Evolutionary conservation across 371 early-diverging fungal genomes (phyloP), one percentile per base, ranked within the genome.

Genomic region (Rhizopus stolonifer): DNA sequence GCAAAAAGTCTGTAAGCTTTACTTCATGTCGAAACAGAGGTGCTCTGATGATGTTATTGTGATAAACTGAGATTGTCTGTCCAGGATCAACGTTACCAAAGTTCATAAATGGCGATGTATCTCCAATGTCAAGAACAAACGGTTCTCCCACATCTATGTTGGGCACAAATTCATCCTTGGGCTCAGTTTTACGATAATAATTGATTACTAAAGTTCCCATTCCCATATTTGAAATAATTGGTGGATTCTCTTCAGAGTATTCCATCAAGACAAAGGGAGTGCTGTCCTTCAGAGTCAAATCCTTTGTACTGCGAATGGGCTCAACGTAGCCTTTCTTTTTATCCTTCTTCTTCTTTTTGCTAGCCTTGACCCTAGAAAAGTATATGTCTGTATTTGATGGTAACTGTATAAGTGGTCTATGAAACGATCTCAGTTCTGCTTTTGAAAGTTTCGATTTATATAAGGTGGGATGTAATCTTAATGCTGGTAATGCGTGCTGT

Each of bases 241-340:
- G 91, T n/a, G 99, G 99, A 64, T 94, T 89, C 69, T 99, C 99
- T 70, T 99, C 98, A 10, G 96, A 94, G 67, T 97, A 99, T 69
- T 99, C 99, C 42, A 98, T 66, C 36, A 99, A 63, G 0, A 93
- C 83, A 74, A 89, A 97, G 23, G 89, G 84, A 21, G 87, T 72
- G 22, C 81, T 82, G 54, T 99, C 99, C 46, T 87, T 90, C 3
- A 99, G 76, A 11, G 96, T 92, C 25, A 99, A 58, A 60, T 99
- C 98, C 56, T 88, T 91, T 11, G 88, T 83, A 26, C 82, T 89
- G 53, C 86, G 83, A 84, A 96, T 86, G 50, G 89, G 66, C 55
- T 95, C 91, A 18, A 82, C 76, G 51, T 80, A 64, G 7, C 84
- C 87, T 55, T 84, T 87, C 46, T 84, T 80, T 63, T 87, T 87